Conservation (phyloP, 176 grass and related monocot species). For the Carex littledalei region DNA sequence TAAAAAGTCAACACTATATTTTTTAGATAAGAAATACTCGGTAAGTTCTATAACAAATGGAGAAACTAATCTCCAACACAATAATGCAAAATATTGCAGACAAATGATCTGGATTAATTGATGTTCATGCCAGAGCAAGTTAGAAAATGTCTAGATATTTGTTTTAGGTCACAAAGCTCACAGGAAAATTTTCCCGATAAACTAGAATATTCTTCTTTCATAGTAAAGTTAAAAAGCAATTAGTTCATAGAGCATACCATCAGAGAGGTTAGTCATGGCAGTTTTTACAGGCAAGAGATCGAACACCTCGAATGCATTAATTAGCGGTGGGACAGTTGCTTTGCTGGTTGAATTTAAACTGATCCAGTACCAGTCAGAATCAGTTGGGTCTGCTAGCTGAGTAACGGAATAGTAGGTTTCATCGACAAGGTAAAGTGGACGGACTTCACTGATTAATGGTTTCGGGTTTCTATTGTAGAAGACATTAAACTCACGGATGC, state of each 20-base stretch:
- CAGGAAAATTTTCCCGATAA: background rate
- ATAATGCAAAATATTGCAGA: background rate
- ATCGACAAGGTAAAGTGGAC: background rate
- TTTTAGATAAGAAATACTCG: background rate
- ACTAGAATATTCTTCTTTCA: background rate
- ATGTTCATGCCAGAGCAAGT: background rate
- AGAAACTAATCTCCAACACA: background rate
- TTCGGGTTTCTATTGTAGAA: background rate
- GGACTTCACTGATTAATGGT: background rate
- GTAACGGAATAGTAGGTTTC: background rate
- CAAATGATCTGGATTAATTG: background rate
- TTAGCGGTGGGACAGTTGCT: conserved; percentile 1
- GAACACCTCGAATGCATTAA: conserved; percentile 13
- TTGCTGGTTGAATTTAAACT: background rate
- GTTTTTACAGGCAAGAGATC: conserved; percentile 4
- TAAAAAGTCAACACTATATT: background rate
- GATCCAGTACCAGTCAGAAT: background rate
- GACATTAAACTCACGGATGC: conserved; percentile 3
- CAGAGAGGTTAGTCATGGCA: conserved; percentile 1
- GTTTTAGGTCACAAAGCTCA: background rate
- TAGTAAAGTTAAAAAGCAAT: background rate
- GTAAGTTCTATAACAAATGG: background rate
- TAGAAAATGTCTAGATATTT: background rate
- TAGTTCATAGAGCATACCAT: background rate
- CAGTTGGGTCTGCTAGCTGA: background rate